These are phyloP conservation scores for Fraxinus pennsylvanica DNA, from an alignment of 257 asterid species.

Conservation along the genomic window DNA sequence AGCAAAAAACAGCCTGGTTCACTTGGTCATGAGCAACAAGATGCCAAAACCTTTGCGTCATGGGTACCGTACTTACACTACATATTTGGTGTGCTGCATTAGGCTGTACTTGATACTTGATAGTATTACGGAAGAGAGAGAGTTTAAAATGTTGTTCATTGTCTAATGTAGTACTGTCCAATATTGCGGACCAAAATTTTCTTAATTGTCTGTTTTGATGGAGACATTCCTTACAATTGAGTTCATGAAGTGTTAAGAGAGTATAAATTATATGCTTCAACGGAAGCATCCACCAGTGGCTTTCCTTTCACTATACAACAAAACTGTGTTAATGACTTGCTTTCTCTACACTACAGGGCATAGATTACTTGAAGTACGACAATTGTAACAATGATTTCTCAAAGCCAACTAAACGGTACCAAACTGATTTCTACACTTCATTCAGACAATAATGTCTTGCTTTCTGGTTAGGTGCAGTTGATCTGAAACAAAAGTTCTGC, in stretches of 20 bases:
- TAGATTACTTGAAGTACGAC: conserved; percentile 91
- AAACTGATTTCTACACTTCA: not conserved
- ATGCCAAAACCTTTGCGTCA: conserved; percentile 76
- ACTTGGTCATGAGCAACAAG: conserved; percentile 85
- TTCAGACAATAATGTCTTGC: not conserved
- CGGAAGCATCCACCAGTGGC: not conserved
- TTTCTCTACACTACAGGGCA: conserved; percentile 51
- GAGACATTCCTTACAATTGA: not conserved
- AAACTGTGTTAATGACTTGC: not conserved
- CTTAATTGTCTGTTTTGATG: not conserved
- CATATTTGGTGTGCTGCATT: not conserved
- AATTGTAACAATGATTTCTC: conserved; percentile 73
- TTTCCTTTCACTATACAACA: not conserved
- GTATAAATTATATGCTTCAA: not conserved
- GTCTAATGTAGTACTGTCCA: not conserved
- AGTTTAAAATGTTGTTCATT: not conserved
- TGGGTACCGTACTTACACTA: conserved; percentile 51
- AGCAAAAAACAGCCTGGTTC: conserved; percentile 89
- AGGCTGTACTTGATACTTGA: not conserved
- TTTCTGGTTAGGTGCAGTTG: not conserved
- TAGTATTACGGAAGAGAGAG: not conserved
- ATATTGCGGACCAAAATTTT: not conserved
- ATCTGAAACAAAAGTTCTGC: not conserved
- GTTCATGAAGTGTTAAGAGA: not conserved
- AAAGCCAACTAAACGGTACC: conserved; percentile 67